phyloP scores from a whole-genome alignment of 1,139 yeast species.

The Geotrichum australiense region DNA sequence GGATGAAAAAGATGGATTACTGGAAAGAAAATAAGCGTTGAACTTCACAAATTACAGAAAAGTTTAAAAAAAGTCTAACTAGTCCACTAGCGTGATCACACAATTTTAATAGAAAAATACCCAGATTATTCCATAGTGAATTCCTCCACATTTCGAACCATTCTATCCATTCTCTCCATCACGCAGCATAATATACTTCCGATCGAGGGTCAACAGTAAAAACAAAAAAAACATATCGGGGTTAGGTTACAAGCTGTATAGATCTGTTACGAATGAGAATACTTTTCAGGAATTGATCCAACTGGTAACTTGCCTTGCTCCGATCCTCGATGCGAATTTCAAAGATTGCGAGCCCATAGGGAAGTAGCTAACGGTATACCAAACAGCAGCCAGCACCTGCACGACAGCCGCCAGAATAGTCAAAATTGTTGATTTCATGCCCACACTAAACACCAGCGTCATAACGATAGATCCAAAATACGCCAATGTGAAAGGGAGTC shows the following conservation, averaged over 20 bases:
- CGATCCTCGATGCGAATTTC: constrained; percentile 71
- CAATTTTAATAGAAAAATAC: too few relatives aligned
- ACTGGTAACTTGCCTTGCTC: constrained; percentile 59
- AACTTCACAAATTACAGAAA: too few relatives aligned
- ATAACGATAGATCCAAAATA: constrained; percentile 68
- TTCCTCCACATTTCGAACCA: too few relatives aligned
- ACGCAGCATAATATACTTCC: too few relatives aligned
- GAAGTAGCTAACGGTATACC: constrained; percentile 86
- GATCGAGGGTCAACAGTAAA: too few relatives aligned
- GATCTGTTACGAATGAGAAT: too few relatives aligned
- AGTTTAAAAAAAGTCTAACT: too few relatives aligned
- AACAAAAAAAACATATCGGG: neutral
- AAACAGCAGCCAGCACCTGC: constrained; percentile 77
- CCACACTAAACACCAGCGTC: constrained; percentile 54
- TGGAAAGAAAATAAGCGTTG: neutral
- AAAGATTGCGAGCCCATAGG: constrained; percentile 92
- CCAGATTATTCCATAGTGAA: too few relatives aligned
- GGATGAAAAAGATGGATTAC: too few relatives aligned
- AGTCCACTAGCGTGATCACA: too few relatives aligned
- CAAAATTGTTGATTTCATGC: constrained; percentile 57
- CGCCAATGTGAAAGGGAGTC: constrained; percentile 72
- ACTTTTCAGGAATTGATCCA: constrained; percentile 32
- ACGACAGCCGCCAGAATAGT: constrained; percentile 70
- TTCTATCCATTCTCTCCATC: too few relatives aligned
- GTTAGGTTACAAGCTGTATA: constrained; percentile 6